Percentiles rank a stretch among this genome's conserved stretches.
Conservation (phyloP, 768 basidiomycete species). For the Mycena leptocephala region DNA sequence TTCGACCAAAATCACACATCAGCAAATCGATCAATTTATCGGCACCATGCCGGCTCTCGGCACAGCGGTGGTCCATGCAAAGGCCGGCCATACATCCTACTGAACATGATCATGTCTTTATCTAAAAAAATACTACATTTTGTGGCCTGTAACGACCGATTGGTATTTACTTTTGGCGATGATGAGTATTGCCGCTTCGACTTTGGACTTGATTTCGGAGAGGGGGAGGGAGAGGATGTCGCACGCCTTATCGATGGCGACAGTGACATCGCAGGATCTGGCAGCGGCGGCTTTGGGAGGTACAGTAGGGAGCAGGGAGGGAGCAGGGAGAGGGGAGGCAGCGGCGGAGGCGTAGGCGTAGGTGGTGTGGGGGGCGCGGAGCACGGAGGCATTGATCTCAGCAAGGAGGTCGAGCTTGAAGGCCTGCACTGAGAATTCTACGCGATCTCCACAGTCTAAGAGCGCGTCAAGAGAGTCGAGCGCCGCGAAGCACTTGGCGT, state of each 20-base stretch:
- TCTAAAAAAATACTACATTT: too few relatives aligned
- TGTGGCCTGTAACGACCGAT: too few relatives aligned
- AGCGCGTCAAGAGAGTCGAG: not conserved
- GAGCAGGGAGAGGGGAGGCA: not conserved
- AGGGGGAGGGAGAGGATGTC: not conserved
- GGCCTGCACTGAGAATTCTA: not conserved
- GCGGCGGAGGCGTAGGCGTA: not conserved
- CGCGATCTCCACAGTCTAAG: not conserved
- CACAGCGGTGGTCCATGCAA: too few relatives aligned
- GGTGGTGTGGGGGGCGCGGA: not conserved
- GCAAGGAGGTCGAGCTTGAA: not conserved
- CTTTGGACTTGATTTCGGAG: not conserved
- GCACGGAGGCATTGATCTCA: not conserved
- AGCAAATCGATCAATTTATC: too few relatives aligned
- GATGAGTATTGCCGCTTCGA: not conserved
- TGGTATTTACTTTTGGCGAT: too few relatives aligned
- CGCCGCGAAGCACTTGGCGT: not conserved
- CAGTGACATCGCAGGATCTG: not conserved
- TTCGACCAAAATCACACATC: too few relatives aligned
- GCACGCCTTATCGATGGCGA: not conserved
- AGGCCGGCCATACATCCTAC: too few relatives aligned
- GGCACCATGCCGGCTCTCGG: too few relatives aligned
- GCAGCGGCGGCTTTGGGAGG: not conserved
- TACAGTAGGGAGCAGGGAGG: too few relatives aligned
- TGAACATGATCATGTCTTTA: too few relatives aligned